Evolutionary conservation across 148 eudicot genomes (phyloP), one percentile per base, ranked within the genome.

Genomic region (Rhododendron ovatum): DNA sequence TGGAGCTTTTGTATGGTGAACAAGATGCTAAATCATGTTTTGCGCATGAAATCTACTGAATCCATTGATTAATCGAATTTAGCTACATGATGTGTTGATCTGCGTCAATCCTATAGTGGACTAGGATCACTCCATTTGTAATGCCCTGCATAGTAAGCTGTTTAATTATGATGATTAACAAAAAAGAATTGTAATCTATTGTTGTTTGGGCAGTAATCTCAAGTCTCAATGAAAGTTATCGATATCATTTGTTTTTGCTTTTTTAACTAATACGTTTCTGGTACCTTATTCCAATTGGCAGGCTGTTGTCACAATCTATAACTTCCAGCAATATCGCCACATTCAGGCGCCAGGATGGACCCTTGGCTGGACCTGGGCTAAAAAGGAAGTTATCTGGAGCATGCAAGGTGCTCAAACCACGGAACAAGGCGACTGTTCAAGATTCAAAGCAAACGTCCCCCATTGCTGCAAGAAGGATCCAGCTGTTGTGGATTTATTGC

Each of bases 321-420:
- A 93, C 90, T 90, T 89, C 89, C 96, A 71, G 76, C 76, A 71
- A 14, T 71, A 71, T 33, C 39, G 76, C 39, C 76, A 71, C 39
- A 71, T 71, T 12, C 76, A 71, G 28, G 76, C 22, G 4, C 76
- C 39, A 0, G 76, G 76, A 71, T 94, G 96, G 98, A 85, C 86
- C 17, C 63, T 95, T 37, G 93, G 94, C 15, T 95, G 98, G 98
- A 84, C 91, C 77, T 95, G 98, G 98, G 93, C 96, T n/a, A 93
- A 91, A 81, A 91, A 91, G 69, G 95, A 94, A 71, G 76, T 71
- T 30, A 33, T 71, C 39, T 71, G 76, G 76, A 33, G 76, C 76
- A 71, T 71, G 41, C 6, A 15, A 1, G 76, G 76, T 13, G 39
- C 20, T 30, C 76, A 71, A 30, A 33, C 41, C 76, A 71, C 18